Percentiles rank a stretch among this genome's conserved stretches.
Conservation (phyloP, 805 yeast species). For the Grigorovia jiainica region DNA sequence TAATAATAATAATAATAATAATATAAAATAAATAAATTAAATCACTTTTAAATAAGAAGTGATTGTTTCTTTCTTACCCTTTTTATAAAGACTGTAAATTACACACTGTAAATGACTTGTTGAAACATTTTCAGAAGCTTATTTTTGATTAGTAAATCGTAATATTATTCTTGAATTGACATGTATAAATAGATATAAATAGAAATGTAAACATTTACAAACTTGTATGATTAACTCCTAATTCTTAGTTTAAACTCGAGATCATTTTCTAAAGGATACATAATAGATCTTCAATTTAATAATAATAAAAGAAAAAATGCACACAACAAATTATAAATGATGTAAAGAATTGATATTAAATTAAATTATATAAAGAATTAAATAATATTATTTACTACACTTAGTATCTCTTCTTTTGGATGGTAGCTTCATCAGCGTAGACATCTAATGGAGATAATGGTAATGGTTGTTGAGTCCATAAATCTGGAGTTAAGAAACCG, state of each 20-base stretch:
- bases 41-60: constrained; percentile 8
- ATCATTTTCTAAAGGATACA: no score
- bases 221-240: no score
- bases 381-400: constrained; percentile 14
- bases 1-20: constrained; percentile 3
- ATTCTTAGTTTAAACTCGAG: no score
- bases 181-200: no score
- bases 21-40: no score
- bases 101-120: no score
- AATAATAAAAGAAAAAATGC: no score
- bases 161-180: no score
- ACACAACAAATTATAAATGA: not conserved
- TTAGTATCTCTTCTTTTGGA: constrained; percentile 69
- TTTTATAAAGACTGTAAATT: not conserved
- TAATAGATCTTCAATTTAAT: no score
- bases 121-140: no score
- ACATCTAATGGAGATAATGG: constrained; percentile 90
- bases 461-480: constrained; percentile 84
- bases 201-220: no score
- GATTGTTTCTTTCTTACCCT: constrained; percentile 9
- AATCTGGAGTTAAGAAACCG: constrained; percentile 99
- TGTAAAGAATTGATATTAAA: not conserved
- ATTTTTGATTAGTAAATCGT: no score
- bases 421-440: constrained; percentile 77
- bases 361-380: constrained; percentile 1